These are phyloP conservation scores for Pyrenochaeta sp. DNA, from an alignment of 2,329 filamentous ascomycete genomes.

Conservation along the genomic window DNA sequence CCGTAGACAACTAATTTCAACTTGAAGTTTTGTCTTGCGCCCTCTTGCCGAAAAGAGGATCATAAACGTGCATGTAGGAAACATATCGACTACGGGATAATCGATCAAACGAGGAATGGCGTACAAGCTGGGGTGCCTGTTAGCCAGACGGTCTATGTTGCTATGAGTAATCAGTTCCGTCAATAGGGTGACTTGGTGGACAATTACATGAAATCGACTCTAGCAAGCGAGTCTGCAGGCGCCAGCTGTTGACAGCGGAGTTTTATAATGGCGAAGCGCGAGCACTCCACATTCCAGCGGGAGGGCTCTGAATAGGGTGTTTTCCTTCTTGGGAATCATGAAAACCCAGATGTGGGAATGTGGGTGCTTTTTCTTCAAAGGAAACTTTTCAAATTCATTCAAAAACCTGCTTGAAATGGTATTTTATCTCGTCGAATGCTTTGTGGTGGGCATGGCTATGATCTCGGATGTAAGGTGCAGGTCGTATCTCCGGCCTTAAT, in stretches of 20 bases:
- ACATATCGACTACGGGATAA: background rate
- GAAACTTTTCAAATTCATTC: no score
- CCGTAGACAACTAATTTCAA: background rate
- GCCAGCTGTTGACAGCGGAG: background rate
- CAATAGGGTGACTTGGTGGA: no score
- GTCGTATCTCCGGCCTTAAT: conserved; percentile 2
- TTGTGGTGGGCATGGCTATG: no score
- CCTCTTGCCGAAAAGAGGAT: background rate
- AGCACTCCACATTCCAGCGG: background rate
- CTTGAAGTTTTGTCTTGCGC: background rate
- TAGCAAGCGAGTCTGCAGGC: background rate
- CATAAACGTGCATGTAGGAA: background rate
- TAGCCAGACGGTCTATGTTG: background rate
- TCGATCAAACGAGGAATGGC: background rate
- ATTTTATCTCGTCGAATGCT: no score
- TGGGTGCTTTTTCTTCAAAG: no score
- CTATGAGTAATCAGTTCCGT: background rate
- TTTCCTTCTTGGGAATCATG: no score
- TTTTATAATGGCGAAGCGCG: background rate
- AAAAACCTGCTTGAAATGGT: no score
- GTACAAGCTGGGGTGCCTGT: background rate
- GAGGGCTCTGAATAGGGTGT: no score
- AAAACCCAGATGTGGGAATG: no score
- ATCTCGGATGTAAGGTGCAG: background rate
- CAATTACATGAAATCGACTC: background rate